Base-by-base conservation (phyloP, 352 stramenopile species). In the Globisporangium solare region DNA sequence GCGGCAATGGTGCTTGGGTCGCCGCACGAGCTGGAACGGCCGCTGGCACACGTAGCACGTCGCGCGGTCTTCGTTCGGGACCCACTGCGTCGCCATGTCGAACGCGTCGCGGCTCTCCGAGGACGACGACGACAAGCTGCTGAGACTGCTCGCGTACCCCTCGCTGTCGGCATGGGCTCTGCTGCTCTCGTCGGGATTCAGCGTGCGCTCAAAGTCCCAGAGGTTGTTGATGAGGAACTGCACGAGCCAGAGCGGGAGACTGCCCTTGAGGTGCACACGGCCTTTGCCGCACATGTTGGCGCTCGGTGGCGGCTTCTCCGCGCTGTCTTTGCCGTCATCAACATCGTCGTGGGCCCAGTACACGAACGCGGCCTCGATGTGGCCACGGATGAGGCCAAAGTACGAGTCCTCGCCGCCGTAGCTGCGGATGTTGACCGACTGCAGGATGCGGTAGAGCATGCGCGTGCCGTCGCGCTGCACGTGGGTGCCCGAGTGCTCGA, bases 1-100 rank as follows among this genome's bases (percentile, higher is more conserved):
- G 22, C 80, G 79, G 43, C 80, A 92, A 58, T 92, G 80, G 46
- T 92, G 80, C 32, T 86, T 82, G 31, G 76, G 77, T 31, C 79
- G 68, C 6, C 66, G 54, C 11, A 84, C 68, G 37, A 79, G 67
- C 50, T 76, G 77, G 56, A 90, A 90, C 45, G 74, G 73, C 40
- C 75, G 75, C 48, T 80, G 70, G 61, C 79, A 90, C 58, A 88
- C 72, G 2, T 62, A 73, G 49, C 79, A 90, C 24, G 48, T 51
- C 31, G 66, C 61, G 42, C 79, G 77, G 17, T 77, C 75, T 31
- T 78, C 65, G 64, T 90, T 77, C 2, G 75, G 66, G 22, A 90
- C 77, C 77, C 79, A 90, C 17, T 72, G 58, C 2, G 75, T 71
- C 32, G 77, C 74, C 67, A 89, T 83, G 46, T 86, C 71, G 0